A percentile compares a stretch with the other conserved stretches of the same genome.
Evolutionary conservation across 352 stramenopile species (phyloP).

Genomic region (Phytophthora macrochlamydospora): DNA sequence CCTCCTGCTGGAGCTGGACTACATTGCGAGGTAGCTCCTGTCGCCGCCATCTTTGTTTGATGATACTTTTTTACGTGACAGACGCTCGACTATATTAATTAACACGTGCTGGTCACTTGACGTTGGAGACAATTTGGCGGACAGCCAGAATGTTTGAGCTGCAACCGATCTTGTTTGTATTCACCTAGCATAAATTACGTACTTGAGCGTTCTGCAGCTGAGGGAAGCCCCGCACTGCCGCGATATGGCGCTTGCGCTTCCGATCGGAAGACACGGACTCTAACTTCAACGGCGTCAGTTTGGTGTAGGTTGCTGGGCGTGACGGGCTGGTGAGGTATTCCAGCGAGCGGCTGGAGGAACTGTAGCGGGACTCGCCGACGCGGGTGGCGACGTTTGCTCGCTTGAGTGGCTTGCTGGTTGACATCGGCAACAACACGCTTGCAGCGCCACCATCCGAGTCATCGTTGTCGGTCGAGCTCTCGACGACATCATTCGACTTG

Average conservation of each 20-base stretch:
- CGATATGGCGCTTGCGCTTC: conserved; percentile 17
- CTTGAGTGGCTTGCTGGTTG: conserved; percentile 18
- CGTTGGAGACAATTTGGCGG: neutral
- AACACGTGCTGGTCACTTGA: conserved; percentile 6
- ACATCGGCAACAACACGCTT: conserved; percentile 18
- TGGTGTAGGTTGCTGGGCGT: neutral
- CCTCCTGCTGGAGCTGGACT: conserved; percentile 4
- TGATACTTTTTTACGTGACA: conserved; percentile 2
- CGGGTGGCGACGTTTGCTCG: conserved; percentile 2
- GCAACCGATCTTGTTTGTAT: too few relatives aligned
- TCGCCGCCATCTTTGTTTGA: neutral
- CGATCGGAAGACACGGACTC: conserved; percentile 16
- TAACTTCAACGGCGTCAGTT: conserved; percentile 20
- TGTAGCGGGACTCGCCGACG: conserved; percentile 9
- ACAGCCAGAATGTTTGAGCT: too few relatives aligned
- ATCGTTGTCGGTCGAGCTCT: conserved; percentile 35
- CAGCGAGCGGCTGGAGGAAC: conserved; percentile 14
- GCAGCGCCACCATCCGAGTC: conserved; percentile 28
- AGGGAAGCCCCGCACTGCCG: neutral
- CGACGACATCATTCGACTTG: conserved; percentile 16
- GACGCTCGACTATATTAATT: neutral
- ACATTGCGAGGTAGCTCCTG: conserved; percentile 14
- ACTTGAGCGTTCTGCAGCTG: neutral
- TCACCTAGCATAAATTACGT: neutral
- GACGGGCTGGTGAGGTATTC: conserved; percentile 20